Percentiles rank a stretch among this genome's conserved stretches.
These are phyloP conservation scores for Phymatotrichopsis omnivora DNA, from an alignment of 2,329 filamentous ascomycete species.

Conservation along the genomic window DNA sequence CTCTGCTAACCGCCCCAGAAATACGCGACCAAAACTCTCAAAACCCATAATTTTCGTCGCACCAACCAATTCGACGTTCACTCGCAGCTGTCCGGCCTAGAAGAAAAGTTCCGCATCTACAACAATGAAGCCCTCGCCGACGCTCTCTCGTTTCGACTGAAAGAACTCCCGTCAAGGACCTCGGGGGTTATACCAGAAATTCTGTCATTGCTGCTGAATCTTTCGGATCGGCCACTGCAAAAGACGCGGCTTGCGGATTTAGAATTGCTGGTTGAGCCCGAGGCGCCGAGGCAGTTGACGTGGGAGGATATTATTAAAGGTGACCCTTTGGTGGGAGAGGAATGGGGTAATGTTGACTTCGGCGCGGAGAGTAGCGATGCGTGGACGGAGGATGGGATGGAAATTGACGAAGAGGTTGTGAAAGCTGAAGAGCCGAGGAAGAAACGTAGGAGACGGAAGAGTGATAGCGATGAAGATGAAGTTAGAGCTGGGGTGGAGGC, in stretches of 20 bases:
- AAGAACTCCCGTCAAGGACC: constrained; percentile 47
- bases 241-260: constrained; percentile 57
- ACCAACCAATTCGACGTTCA: constrained; percentile 68
- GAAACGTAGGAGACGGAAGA: not conserved
- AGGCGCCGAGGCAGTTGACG: constrained; percentile 44
- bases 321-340: constrained; percentile 58
- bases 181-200: constrained; percentile 54
- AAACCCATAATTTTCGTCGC: constrained; percentile 48
- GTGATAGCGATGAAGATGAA: constrained; percentile 27
- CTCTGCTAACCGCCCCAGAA: constrained; percentile 33
- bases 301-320: constrained; percentile 74
- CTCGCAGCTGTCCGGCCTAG: constrained; percentile 45
- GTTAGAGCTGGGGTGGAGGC: constrained; percentile 32
- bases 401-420: constrained; percentile 6
- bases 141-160: constrained; percentile 49
- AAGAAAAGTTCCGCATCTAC: constrained; percentile 76
- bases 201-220: constrained; percentile 64
- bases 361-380: constrained; percentile 36
- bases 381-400: constrained; percentile 28
- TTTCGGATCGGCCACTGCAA: constrained; percentile 69
- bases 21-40: constrained; percentile 43
- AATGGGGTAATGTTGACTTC: constrained; percentile 65
- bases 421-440: constrained; percentile 16
- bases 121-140: constrained; percentile 71
- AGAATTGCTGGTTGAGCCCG: constrained; percentile 42